These are phyloP conservation scores for Aspergillus cavernicola DNA, from an alignment of 495 filamentous ascomycete species.

Conservation along the genomic window DNA sequence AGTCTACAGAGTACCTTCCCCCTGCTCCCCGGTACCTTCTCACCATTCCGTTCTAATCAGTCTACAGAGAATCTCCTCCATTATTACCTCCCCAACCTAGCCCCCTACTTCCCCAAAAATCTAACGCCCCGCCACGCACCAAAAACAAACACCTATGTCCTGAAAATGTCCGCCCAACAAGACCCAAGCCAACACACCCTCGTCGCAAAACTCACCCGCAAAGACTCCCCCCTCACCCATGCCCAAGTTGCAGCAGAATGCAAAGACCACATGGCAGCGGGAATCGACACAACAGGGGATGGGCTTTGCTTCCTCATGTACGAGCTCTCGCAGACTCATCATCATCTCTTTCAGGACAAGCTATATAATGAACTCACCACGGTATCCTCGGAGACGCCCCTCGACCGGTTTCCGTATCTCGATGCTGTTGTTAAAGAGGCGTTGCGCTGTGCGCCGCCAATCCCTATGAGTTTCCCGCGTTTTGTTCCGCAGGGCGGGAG, in stretches of 20 bases:
- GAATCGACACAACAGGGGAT: constrained; percentile 66
- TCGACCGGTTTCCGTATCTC: constrained; percentile 55
- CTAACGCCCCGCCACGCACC: constrained; percentile 28
- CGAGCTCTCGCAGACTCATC: constrained; percentile 56
- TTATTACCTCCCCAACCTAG: constrained; percentile 23
- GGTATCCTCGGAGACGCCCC: constrained; percentile 16
- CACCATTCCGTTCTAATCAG: not conserved
- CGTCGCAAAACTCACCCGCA: constrained; percentile 31
- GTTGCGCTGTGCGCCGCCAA: constrained; percentile 56
- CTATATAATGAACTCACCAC: constrained; percentile 46
- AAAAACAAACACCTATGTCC: constrained; percentile 29
- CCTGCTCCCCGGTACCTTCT: not conserved
- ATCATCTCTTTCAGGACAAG: constrained; percentile 37
- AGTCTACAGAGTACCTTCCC: constrained; percentile 53
- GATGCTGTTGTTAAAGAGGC: constrained; percentile 61
- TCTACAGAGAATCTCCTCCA: constrained; percentile 23
- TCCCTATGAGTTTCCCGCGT: constrained; percentile 64
- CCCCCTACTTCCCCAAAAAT: constrained; percentile 25
- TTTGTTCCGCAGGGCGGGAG: constrained; percentile 48
- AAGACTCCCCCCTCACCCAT: constrained; percentile 22
- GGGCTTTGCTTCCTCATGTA: constrained; percentile 64
- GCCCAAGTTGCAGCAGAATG: constrained; percentile 43
- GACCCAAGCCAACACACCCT: constrained; percentile 26
- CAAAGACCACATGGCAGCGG: constrained; percentile 52
- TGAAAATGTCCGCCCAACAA: constrained; percentile 22